Conservation (phyloP, 202 grass and related monocot species). For the Setaria viridis region DNA sequence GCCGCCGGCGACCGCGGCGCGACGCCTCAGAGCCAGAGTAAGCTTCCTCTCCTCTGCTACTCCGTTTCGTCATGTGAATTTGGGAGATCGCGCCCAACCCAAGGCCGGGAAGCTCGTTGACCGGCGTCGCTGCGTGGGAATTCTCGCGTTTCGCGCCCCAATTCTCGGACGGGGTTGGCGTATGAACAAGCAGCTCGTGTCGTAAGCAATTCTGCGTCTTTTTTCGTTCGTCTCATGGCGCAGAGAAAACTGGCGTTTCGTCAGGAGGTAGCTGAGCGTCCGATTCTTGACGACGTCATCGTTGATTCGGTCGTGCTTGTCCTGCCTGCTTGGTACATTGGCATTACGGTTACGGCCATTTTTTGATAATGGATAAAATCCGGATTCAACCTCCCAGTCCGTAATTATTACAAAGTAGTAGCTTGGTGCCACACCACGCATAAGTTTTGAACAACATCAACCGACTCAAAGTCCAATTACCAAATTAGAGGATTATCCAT, state of each 20-base stretch:
- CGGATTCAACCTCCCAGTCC: no score
- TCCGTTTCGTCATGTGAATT: not conserved
- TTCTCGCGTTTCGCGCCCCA: not conserved
- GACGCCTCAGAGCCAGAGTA: conserved; percentile 38
- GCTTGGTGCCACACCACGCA: no score
- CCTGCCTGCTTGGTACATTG: not conserved
- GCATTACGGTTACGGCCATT: conserved; percentile 14
- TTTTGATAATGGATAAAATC: no score
- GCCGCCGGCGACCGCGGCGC: conserved; percentile 19
- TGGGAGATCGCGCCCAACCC: not conserved
- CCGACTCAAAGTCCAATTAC: no score
- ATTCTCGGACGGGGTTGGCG: conserved; percentile 3
- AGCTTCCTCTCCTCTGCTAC: not conserved
- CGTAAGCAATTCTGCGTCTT: conserved; percentile 38
- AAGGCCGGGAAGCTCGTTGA: conserved; percentile 26
- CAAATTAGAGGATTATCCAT: no score
- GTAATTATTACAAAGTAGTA: no score
- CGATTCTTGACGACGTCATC: conserved; percentile 24
- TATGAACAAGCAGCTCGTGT: conserved; percentile 17
- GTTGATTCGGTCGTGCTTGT: not conserved
- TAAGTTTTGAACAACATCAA: no score
- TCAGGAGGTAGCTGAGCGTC: not conserved
- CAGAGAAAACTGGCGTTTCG: not conserved
- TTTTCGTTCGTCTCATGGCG: not conserved
- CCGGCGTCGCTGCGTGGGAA: conserved; percentile 3